Base-by-base conservation (phyloP, 2,329 filamentous ascomycete species). In the Phialophora macrospora region DNA sequence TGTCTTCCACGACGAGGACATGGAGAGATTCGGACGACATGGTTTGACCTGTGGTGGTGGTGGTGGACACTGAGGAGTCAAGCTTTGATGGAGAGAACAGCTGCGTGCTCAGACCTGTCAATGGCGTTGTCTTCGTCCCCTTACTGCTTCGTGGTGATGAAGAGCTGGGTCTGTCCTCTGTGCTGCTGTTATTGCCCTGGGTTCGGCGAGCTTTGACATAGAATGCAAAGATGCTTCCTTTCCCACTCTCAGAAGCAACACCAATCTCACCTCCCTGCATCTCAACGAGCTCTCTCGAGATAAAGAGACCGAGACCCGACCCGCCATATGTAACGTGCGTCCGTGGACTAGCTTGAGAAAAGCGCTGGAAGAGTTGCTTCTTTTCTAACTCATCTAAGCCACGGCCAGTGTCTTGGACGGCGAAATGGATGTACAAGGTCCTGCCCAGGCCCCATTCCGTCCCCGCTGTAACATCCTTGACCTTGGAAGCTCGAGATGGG, bases 301-400 rank as follows among this genome's bases (percentile, higher is more conserved):
- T 93, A 75, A 93, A 94, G 0, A 94, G 80, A 0, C 91, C 91
- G 0, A 95, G 82, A 0, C 91, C 91, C 0, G 88, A 91, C 0
- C 91, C 91, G 24, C 91, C 91, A 70, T 94, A 93, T 71, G 91
- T 87, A 17, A 92, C 87, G 70, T 92, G 90, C 0, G 90, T 93
- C 57, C 87, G 86, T 1, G 90, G 88, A 24, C 87, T 91, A 0
- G 90, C 90, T 77, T 94, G 91, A 6, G 89, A 88, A 75, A 95
- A 95, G 24, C 90, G 85, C 71, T 92, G 86, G 76, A 94, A 95
- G 0, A 95, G 82, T 54, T 87, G 83, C 57, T 89, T 88, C 78
- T 89, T 91, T 73, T 93, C 90, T 63, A 88, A 85, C 3, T 87
- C 82, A 2, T 83, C 89, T 14, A 95, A 80, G 0, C 90, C 90